Percentiles rank a stretch among this genome's conserved stretches.
phyloP scores from a whole-genome alignment of 2,329 filamentous ascomycete genomes.

The Aureobasidium sp. region DNA sequence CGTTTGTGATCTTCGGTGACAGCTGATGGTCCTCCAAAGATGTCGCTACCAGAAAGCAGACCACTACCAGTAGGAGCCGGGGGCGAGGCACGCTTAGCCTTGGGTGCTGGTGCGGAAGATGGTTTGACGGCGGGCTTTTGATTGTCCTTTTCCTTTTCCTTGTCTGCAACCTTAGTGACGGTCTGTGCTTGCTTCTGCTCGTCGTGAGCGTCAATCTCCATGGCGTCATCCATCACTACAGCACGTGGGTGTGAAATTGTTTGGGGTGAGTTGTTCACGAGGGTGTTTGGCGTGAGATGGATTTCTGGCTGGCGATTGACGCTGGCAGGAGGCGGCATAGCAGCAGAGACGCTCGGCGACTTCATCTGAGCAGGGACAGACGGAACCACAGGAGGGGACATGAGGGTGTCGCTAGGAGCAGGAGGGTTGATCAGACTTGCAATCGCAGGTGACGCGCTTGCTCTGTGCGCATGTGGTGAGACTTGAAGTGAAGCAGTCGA shows the following conservation, averaged over 20 bases:
- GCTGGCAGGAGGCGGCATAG: not conserved
- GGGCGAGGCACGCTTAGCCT: slow-evolving; percentile 44
- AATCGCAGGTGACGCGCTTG: slow-evolving; percentile 87
- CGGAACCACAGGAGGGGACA: slow-evolving; percentile 21
- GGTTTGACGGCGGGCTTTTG: not conserved
- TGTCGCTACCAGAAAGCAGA: slow-evolving; percentile 54
- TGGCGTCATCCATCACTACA: slow-evolving; percentile 24
- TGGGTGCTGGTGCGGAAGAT: slow-evolving; percentile 20
- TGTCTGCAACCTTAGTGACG: slow-evolving; percentile 6
- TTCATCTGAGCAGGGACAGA: slow-evolving; percentile 15
- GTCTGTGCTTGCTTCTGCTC: not conserved
- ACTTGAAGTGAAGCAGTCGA: slow-evolving; percentile 29
- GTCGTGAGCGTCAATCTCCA: slow-evolving; percentile 26
- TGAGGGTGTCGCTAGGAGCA: slow-evolving; percentile 26
- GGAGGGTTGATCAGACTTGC: slow-evolving; percentile 64
- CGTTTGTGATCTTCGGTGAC: slow-evolving; percentile 37
- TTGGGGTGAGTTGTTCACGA: slow-evolving; percentile 17
- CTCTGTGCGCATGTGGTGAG: slow-evolving; percentile 52
- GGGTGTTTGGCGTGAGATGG: slow-evolving; percentile 10
- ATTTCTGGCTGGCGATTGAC: not conserved
- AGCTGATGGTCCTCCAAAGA: slow-evolving; percentile 49
- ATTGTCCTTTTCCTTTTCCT: slow-evolving; percentile 14
- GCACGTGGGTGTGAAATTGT: slow-evolving; percentile 20
- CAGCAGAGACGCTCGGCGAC: slow-evolving; percentile 4
- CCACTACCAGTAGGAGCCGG: slow-evolving; percentile 56